phyloP scores from a whole-genome alignment of 2,329 filamentous ascomycete genomes.

The Talaromyces verruculosus region DNA sequence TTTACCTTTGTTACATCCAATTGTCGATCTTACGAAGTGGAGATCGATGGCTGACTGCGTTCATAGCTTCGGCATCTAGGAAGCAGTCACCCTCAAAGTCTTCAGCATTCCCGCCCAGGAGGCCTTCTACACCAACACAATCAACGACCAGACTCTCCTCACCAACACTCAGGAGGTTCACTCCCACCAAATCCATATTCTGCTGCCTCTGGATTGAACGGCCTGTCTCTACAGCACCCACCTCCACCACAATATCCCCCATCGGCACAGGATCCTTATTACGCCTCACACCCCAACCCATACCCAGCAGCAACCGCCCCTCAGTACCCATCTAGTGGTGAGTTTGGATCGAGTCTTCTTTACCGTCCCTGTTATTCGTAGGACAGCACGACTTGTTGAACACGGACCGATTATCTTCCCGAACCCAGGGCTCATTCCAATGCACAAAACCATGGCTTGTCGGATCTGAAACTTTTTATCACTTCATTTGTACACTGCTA shows the following conservation, averaged over 20 bases:
- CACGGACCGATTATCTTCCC: not conserved
- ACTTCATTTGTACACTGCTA: conserved; percentile 1
- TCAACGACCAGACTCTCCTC: conserved; percentile 59
- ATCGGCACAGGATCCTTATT: conserved; percentile 68
- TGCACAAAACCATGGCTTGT: not conserved
- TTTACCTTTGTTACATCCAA: not conserved
- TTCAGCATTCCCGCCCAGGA: conserved; percentile 31
- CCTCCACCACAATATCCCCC: conserved; percentile 65
- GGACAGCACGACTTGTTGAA: not conserved
- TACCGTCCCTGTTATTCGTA: conserved; percentile 10
- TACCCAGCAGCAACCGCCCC: conserved; percentile 83
- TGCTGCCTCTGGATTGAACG: conserved; percentile 35
- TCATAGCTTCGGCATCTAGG: conserved; percentile 35
- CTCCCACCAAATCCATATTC: conserved; percentile 35
- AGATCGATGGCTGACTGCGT: conserved; percentile 11
- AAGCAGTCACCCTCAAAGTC: conserved; percentile 31
- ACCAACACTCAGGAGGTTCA: conserved; percentile 51
- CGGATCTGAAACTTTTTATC: not conserved
- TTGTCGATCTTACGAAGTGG: conserved; percentile 11
- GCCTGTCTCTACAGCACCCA: conserved; percentile 52
- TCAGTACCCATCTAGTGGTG: conserved; percentile 85
- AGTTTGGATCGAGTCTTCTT: conserved; percentile 39
- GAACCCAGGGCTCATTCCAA: not conserved
- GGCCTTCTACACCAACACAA: conserved; percentile 33
- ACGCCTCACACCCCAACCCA: conserved; percentile 74